phyloP scores from a whole-genome alignment of 2,329 filamentous ascomycete genomes.

The Botrytis elliptica region DNA sequence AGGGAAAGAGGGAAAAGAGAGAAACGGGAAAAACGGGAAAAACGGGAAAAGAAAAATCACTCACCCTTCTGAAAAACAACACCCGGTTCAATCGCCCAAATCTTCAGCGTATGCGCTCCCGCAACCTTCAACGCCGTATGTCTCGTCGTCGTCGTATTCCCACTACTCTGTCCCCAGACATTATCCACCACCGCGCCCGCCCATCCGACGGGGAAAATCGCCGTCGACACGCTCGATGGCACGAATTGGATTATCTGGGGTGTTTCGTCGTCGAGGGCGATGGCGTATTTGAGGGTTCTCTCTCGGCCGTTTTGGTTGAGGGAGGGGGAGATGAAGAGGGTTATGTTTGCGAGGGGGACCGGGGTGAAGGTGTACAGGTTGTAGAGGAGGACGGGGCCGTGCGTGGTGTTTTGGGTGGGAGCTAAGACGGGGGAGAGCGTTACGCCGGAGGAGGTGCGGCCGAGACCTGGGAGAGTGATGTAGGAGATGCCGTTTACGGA shows the following conservation, averaged over 20 bases:
- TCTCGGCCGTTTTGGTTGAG: constrained; percentile 50
- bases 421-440: constrained; percentile 54
- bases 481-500: constrained; percentile 45
- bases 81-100: constrained; percentile 42
- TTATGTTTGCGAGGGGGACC: constrained; percentile 40
- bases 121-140: constrained; percentile 27
- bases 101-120: constrained; percentile 39
- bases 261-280: constrained; percentile 45
- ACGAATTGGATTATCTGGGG: constrained; percentile 41
- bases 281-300: constrained; percentile 51
- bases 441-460: constrained; percentile 58
- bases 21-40: too few species aligned
- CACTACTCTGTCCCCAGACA: constrained; percentile 34
- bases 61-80: constrained; percentile 42
- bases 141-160: constrained; percentile 35
- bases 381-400: constrained; percentile 58
- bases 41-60: background rate
- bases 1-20: too few species aligned
- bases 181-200: constrained; percentile 32
- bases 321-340: constrained; percentile 52
- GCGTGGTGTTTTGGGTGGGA: constrained; percentile 49
- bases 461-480: constrained; percentile 53
- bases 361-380: constrained; percentile 60
- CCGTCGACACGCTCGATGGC: constrained; percentile 27
- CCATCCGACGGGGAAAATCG: constrained; percentile 31